These are phyloP conservation scores for Exophiala bonariae DNA, from an alignment of 2,329 filamentous ascomycete species.

Conservation along the genomic window DNA sequence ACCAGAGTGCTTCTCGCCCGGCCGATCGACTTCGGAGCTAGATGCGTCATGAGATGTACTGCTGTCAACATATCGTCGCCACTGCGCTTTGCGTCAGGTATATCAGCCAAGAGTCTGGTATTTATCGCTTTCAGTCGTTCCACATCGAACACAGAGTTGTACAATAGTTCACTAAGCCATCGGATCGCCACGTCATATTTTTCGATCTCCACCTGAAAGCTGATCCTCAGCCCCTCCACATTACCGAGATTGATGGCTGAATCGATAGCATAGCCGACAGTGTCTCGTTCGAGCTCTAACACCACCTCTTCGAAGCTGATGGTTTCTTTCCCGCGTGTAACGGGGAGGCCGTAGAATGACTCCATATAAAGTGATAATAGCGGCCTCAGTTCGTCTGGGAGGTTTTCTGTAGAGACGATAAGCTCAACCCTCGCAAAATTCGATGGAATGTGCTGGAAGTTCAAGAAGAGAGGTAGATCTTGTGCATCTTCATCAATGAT, in stretches of 20 bases:
- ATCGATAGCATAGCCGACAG: conserved; percentile 76
- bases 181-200: conserved; percentile 81
- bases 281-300: conserved; percentile 86
- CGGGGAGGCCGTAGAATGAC: conserved; percentile 92
- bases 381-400: conserved; percentile 82
- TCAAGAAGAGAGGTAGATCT: conserved; percentile 79
- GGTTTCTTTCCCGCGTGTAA: conserved; percentile 71
- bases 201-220: conserved; percentile 81
- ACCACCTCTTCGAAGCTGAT: conserved; percentile 91
- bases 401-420: conserved; percentile 72
- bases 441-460: conserved; percentile 91
- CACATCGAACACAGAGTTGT: conserved; percentile 83
- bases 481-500: conserved; percentile 69
- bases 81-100: conserved; percentile 87
- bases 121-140: conserved; percentile 63
- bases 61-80: conserved; percentile 64
- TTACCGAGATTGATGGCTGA: conserved; percentile 70
- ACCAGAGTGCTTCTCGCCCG: conserved; percentile 81
- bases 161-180: conserved; percentile 85
- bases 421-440: conserved; percentile 88
- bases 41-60: conserved; percentile 75
- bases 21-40: conserved; percentile 71
- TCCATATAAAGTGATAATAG: conserved; percentile 81
- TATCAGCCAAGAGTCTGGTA: conserved; percentile 82
- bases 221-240: conserved; percentile 76